Evolutionary conservation across 306 rosid species (phyloP).

Genomic region (Spatholobus suberectus): DNA sequence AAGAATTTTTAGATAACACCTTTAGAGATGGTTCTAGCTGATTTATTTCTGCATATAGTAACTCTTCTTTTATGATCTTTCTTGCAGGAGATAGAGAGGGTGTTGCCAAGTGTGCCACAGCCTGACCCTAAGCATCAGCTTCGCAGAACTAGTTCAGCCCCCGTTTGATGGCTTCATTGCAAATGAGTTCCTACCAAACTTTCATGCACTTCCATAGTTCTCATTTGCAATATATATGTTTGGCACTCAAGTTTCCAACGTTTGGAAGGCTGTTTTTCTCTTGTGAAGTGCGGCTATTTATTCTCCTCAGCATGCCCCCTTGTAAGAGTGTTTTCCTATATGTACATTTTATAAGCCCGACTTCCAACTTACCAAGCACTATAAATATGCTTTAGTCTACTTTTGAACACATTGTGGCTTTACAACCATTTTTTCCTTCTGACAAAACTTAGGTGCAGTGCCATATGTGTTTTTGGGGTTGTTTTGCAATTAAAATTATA

Average conservation of each 20-base stretch:
- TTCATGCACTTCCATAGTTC: conserved; percentile 8
- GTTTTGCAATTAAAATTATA: not conserved
- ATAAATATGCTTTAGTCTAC: conserved; percentile 35
- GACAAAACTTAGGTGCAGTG: not conserved
- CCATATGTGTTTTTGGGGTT: not conserved
- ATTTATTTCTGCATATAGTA: conserved; percentile 22
- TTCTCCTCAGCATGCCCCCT: conserved; percentile 29
- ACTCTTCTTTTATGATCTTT: conserved; percentile 29
- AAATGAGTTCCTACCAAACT: conserved; percentile 15
- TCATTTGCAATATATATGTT: conserved; percentile 37
- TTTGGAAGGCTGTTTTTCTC: conserved; percentile 34
- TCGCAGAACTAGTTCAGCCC: conserved; percentile 60
- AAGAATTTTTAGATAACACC: not conserved
- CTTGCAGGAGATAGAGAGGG: conserved; percentile 55
- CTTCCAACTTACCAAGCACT: conserved; percentile 34
- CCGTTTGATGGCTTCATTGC: conserved; percentile 45
- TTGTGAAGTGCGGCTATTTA: conserved; percentile 33
- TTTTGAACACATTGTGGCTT: conserved; percentile 18
- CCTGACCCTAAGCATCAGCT: conserved; percentile 58
- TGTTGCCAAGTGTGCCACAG: conserved; percentile 48
- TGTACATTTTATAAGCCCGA: conserved; percentile 47
- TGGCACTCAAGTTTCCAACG: conserved; percentile 34
- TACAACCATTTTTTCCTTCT: not conserved
- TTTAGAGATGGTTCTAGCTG: not conserved
- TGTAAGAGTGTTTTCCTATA: conserved; percentile 39